Conservation (phyloP, 2,329 filamentous ascomycete genomes). For the Pseudopyricularia javanii region DNA sequence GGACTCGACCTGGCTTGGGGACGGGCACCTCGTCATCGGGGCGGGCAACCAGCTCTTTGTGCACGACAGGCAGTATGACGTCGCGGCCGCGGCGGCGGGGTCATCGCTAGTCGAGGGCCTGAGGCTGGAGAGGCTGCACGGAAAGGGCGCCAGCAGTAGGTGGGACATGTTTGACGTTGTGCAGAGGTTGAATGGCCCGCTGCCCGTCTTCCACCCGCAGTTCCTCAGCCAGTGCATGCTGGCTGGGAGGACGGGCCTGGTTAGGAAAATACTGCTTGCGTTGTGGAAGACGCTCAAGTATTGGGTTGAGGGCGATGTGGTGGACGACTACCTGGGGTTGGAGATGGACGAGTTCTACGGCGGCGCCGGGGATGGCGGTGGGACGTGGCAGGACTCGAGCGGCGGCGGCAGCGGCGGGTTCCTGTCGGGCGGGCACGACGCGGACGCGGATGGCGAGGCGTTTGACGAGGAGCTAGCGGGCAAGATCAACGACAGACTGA, state of each 20-base stretch:
- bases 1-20: conserved; percentile 81
- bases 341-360: conserved; percentile 47
- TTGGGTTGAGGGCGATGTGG: conserved; percentile 64
- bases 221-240: conserved; percentile 80
- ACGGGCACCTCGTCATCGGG: conserved; percentile 76
- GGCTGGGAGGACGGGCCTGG: conserved; percentile 59
- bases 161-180: conserved; percentile 73
- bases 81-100: conserved; percentile 18
- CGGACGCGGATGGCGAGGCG: conserved; percentile 42
- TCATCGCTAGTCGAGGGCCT: conserved; percentile 44
- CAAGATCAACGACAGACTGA: conserved; percentile 65
- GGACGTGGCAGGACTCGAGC: conserved; percentile 6
- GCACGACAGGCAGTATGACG: conserved; percentile 62
- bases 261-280: conserved; percentile 59
- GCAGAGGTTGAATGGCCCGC: conserved; percentile 70
- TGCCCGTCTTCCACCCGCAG: conserved; percentile 87
- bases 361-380: conserved; percentile 14
- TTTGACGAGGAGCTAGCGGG: conserved; percentile 62
- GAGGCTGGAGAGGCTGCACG: conserved; percentile 26
- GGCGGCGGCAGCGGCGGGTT: background rate
- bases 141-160: conserved; percentile 27
- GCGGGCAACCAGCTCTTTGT: conserved; percentile 86
- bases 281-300: conserved; percentile 72
- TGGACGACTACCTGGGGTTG: conserved; percentile 68
- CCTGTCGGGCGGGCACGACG: background rate